A percentile compares a stretch with the other conserved stretches of the same genome.
phyloP scores from a whole-genome alignment of 441 rosid species.

The Manihot esculenta region DNA sequence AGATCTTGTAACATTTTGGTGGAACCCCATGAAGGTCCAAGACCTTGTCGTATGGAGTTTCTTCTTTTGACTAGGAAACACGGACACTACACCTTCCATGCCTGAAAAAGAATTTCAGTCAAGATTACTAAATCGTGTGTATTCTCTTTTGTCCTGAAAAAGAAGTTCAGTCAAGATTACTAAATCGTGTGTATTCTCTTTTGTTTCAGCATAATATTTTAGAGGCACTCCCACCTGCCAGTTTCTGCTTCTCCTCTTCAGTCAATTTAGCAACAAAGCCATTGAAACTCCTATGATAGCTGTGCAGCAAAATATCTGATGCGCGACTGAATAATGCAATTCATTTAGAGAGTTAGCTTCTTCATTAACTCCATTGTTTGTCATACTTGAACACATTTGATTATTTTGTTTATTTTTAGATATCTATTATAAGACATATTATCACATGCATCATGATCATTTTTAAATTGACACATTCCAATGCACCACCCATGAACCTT shows the following conservation, averaged over 20 bases:
- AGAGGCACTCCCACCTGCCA: conserved; percentile 19
- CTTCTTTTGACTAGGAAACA: conserved; percentile 27
- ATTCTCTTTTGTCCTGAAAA: too few species aligned
- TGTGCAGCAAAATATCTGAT: conserved; percentile 21
- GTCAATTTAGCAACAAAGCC: conserved; percentile 37
- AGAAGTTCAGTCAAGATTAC: too few species aligned
- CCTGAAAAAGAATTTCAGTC: background rate
- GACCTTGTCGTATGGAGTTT: conserved; percentile 35
- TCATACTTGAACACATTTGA: too few species aligned
- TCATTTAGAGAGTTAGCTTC: background rate
- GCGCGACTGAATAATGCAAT: conserved; percentile 9
- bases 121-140: background rate
- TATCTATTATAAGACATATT: too few species aligned
- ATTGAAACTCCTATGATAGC: conserved; percentile 32
- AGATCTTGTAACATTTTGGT: conserved; percentile 3
- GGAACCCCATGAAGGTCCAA: conserved; percentile 41
- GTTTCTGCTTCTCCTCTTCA: conserved; percentile 20
- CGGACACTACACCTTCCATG: conserved; percentile 30
- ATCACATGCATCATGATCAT: too few species aligned
- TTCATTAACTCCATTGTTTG: too few species aligned
- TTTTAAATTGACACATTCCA: too few species aligned
- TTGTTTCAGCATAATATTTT: too few species aligned
- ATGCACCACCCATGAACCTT: too few species aligned
- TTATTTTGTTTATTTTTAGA: too few species aligned
- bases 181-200: background rate